Evolutionary conservation across 768 basidiomycete genomes (phyloP).

Genomic region (Mycena rosella): DNA sequence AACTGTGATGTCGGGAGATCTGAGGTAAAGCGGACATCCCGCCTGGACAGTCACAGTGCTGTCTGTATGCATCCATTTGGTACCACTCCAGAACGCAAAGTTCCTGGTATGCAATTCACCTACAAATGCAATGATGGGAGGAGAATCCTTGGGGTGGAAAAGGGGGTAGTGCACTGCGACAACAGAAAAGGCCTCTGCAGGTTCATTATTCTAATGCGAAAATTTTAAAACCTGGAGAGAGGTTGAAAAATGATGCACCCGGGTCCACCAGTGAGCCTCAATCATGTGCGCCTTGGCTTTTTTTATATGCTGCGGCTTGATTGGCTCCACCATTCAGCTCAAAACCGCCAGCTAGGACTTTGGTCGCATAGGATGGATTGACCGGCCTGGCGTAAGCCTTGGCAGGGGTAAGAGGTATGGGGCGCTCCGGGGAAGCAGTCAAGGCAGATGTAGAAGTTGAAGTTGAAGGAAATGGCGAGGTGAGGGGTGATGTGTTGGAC

Average conservation of each 20-base stretch:
- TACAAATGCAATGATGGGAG: not conserved
- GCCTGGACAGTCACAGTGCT: not conserved
- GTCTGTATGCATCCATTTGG: not conserved
- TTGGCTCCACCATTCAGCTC: not conserved
- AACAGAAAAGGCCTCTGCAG: not conserved
- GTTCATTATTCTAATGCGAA: not conserved
- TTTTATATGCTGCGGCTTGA: not conserved
- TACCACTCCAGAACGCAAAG: not conserved
- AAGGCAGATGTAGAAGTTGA: not conserved
- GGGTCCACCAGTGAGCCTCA: not conserved
- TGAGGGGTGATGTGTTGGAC: too few relatives aligned
- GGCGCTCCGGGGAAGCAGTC: too few relatives aligned
- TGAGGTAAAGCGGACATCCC: not conserved
- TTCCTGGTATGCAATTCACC: not conserved
- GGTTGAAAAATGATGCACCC: not conserved
- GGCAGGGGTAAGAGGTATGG: not conserved
- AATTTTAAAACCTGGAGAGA: not conserved
- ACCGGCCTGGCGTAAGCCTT: not conserved
- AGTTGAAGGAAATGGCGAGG: too few relatives aligned
- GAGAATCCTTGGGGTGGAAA: conserved; percentile 8
- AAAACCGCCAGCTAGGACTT: not conserved
- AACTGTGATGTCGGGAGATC: not conserved
- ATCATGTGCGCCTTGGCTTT: not conserved
- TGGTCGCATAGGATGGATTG: not conserved
- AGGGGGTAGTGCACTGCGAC: not conserved